phyloP scores from a whole-genome alignment of 306 rosid species.

The Castanea mollissima region DNA sequence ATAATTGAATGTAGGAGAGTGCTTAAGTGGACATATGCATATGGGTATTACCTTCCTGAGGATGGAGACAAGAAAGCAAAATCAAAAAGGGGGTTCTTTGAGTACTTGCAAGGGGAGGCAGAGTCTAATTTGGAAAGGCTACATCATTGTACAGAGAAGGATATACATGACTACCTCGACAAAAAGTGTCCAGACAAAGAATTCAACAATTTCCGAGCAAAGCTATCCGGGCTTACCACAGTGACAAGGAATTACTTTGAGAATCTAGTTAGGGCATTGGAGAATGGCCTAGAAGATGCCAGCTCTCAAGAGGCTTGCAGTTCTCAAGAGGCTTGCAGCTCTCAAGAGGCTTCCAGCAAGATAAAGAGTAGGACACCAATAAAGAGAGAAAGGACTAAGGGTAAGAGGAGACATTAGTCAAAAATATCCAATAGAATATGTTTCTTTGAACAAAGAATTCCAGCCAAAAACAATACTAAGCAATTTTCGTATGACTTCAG shows the following conservation, averaged over 20 bases:
- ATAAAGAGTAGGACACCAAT: too few species aligned
- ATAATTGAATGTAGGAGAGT: conserved; percentile 90
- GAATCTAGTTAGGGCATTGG: conserved; percentile 51
- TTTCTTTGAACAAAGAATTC: too few species aligned
- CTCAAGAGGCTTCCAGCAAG: conserved; percentile 1
- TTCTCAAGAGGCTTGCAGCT: too few species aligned
- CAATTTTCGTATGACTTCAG: too few species aligned
- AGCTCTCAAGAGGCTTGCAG: conserved; percentile 37
- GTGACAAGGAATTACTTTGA: conserved; percentile 57
- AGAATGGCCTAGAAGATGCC: conserved; percentile 53
- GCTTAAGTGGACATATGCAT: conserved; percentile 93
- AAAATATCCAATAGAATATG: too few species aligned
- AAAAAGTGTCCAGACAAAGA: conserved; percentile 56
- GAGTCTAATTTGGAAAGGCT: conserved; percentile 80
- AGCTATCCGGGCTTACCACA: conserved; percentile 75
- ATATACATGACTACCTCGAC: conserved; percentile 53
- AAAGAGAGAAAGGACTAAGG: neutral
- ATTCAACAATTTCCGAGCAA: conserved; percentile 80
- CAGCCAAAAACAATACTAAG: too few species aligned
- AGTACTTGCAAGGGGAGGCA: conserved; percentile 79
- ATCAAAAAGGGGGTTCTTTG: conserved; percentile 60
- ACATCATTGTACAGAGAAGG: conserved; percentile 83
- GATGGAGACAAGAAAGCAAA: conserved; percentile 28
- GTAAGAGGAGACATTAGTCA: neutral
- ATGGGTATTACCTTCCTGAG: conserved; percentile 81